These are phyloP conservation scores for Talaromyces thailandensis DNA, from an alignment of 495 filamentous ascomycete species.

Conservation along the genomic window DNA sequence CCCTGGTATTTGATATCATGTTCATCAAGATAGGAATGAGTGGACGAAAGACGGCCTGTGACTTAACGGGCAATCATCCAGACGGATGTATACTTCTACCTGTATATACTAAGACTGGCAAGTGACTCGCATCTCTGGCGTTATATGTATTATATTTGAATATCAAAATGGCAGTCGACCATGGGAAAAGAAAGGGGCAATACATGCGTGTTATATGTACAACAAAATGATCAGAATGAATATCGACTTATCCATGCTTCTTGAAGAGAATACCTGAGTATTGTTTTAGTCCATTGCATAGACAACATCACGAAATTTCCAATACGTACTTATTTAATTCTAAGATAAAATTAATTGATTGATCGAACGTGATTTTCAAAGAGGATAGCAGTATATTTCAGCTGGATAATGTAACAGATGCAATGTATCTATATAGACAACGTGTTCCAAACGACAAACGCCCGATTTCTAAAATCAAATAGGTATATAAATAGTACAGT, in stretches of 20 bases:
- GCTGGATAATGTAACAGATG: background rate
- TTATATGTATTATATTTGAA: background rate
- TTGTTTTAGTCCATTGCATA: too few species aligned
- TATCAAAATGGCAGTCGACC: background rate
- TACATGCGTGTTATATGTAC: too few species aligned
- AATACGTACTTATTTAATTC: too few species aligned
- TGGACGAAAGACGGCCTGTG: background rate
- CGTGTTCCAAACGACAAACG: background rate
- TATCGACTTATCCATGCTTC: background rate
- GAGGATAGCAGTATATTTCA: background rate
- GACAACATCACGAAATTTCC: too few species aligned
- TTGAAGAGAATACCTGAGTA: too few species aligned
- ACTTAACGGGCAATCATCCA: background rate
- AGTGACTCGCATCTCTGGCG: background rate
- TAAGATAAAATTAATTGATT: too few species aligned
- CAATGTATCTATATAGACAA: background rate
- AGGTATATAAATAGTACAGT: conserved; percentile 1
- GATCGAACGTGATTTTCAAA: too few species aligned
- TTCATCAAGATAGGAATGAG: background rate
- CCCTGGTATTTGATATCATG: background rate
- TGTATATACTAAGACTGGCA: background rate
- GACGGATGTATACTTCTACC: background rate
- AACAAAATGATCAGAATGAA: background rate
- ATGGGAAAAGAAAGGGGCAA: background rate
- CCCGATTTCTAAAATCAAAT: background rate